phyloP scores from a whole-genome alignment of 2,329 filamentous ascomycete species.

The Aspergillus pseudoterreus region DNA sequence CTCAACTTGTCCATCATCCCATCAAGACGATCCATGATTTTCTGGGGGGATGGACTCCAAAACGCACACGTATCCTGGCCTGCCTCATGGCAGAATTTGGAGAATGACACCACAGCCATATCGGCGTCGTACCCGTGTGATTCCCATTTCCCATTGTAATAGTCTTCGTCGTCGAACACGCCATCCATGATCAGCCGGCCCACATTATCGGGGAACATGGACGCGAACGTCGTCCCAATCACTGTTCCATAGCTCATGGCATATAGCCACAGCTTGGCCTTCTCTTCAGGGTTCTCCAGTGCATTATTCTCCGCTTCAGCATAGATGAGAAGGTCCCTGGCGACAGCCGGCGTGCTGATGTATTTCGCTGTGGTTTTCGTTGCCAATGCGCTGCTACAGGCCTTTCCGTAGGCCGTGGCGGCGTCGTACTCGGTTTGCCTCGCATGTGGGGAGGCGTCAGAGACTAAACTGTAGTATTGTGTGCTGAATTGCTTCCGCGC shows the following conservation, averaged over 20 bases:
- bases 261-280: conserved; percentile 22
- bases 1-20: not conserved
- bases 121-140: conserved; percentile 16
- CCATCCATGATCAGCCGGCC: conserved; percentile 17
- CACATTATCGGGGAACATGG: conserved; percentile 33
- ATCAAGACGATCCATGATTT: conserved; percentile 1
- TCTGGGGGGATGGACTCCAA: not conserved
- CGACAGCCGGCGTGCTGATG: conserved; percentile 26
- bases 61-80: not conserved
- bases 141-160: conserved; percentile 14
- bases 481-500: conserved; percentile 12
- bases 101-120: conserved; percentile 38
- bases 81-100: not conserved
- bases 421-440: conserved; percentile 12
- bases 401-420: conserved; percentile 11
- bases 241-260: conserved; percentile 37
- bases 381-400: conserved; percentile 7
- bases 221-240: conserved; percentile 38
- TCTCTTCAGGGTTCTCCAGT: conserved; percentile 1
- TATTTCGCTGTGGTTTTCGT: conserved; percentile 24
- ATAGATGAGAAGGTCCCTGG: conserved; percentile 28
- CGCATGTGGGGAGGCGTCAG: conserved; percentile 10
- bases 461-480: conserved; percentile 13
- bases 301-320: conserved; percentile 17
- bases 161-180: conserved; percentile 16